Evolutionary conservation across 345 rosid genomes (phyloP), one percentile per base, ranked within the genome.

Genomic region (Ricinus communis): DNA sequence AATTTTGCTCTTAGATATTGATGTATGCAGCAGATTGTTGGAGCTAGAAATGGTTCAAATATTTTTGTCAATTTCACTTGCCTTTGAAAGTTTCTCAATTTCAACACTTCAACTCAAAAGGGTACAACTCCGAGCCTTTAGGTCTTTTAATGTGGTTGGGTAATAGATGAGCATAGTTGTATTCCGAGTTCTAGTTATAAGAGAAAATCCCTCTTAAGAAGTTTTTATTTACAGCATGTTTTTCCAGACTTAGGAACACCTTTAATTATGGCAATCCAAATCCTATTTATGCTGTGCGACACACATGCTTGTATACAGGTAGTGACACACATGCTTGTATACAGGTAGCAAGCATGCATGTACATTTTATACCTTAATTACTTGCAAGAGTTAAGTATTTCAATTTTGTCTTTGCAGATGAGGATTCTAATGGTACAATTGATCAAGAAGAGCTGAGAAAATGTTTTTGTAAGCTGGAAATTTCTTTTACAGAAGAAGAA

Each of bases 401-500:
- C 16, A 56, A 53, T 51, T 5, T 0, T 68, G 67, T 52, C 27
- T 70, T 59, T 83, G 73, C 58, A 94, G 97, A 91, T 83, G 95
- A 87, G 83, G 96, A 94, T 66, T 84, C 91, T 5, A 94, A 91
- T 68, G 91, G 95, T 11, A 79, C 82, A n/a, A 88, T 94, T 13
- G 97, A 94, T 74, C 87, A 82, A 7, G 81, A 85, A 47, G 99
- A 95, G 86, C 87, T 90, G 63, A 83, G 80, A 74, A 88, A 85
- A 49, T 91, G 93, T 81, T 79, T 91, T 73, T 72, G 73, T 33
- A 87, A 85, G 86, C 91, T 90, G 59, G 91, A 88, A 71, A 78
- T 91, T 66, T 77, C 85, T 16, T 88, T 87, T 60, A 76, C 90
- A 11, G 97, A 94, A 71, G 98, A 94, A 45, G 98, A 94, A 75